Conservation (phyloP, 2,329 filamentous ascomycete species). For the Trichoderma koningiopsis region DNA sequence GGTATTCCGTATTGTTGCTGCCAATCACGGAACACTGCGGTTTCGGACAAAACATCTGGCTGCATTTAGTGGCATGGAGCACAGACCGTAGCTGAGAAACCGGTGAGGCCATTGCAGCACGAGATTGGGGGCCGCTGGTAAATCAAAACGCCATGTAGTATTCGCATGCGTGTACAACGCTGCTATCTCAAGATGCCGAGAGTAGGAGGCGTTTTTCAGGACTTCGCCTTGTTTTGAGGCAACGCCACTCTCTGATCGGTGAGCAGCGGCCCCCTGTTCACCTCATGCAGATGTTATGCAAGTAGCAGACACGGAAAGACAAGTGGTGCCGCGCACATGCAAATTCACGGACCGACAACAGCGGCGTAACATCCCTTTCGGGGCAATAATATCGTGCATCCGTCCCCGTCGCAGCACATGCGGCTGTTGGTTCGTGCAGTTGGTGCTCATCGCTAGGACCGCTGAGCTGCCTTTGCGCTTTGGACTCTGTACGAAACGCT, state of each 20-base stretch:
- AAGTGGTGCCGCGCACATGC: background rate
- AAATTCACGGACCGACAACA: background rate
- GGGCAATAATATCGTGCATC: background rate
- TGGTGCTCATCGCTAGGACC: conserved; percentile 10
- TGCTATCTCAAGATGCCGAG: background rate
- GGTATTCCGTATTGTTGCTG: background rate
- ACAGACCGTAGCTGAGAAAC: conserved; percentile 17
- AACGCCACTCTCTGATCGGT: background rate
- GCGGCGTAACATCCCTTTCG: conserved; percentile 1
- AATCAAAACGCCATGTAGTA: background rate
- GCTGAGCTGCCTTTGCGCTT: background rate
- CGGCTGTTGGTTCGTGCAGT: conserved; percentile 7
- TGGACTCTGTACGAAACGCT: background rate
- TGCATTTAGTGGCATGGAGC: conserved; percentile 4
- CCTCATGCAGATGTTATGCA: conserved; percentile 1
- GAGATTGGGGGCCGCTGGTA: background rate
- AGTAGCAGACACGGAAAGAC: background rate
- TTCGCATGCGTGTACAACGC: background rate
- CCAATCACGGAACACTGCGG: background rate
- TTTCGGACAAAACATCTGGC: background rate
- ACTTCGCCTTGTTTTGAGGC: background rate
- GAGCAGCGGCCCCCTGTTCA: background rate
- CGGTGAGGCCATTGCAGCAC: conserved; percentile 14
- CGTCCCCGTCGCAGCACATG: background rate
- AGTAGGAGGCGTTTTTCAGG: background rate